These are phyloP conservation scores for Serendipita vermifera DNA, from an alignment of 768 basidiomycete genomes.

Conservation along the genomic window DNA sequence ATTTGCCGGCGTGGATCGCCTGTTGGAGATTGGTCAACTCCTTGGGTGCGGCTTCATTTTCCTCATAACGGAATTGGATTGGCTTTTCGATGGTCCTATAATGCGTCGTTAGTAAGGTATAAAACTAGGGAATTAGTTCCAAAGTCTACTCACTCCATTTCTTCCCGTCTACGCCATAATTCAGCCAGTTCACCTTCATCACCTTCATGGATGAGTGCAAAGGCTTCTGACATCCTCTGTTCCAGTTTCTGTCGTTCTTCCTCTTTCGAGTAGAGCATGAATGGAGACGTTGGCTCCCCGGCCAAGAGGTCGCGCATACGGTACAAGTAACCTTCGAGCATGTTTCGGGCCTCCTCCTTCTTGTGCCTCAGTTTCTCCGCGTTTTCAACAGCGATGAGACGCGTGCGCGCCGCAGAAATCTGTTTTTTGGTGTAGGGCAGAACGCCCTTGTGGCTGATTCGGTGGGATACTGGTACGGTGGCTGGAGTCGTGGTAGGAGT, in stretches of 20 bases:
- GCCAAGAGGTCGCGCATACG: slow-evolving; percentile 72
- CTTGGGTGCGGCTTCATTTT: slow-evolving; percentile 74
- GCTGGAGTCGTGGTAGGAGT: slow-evolving; percentile 27
- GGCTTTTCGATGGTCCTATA: slow-evolving; percentile 62
- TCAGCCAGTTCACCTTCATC: slow-evolving; percentile 76
- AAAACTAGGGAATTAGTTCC: not conserved
- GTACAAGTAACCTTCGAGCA: slow-evolving; percentile 89
- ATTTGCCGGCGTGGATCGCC: slow-evolving; percentile 32
- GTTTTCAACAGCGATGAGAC: slow-evolving; percentile 61
- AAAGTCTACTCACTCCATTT: slow-evolving; percentile 60
- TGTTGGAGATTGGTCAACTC: slow-evolving; percentile 80
- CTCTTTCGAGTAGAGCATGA: slow-evolving; percentile 71
- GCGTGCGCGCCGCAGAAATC: slow-evolving; percentile 57
- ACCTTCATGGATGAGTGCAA: slow-evolving; percentile 71
- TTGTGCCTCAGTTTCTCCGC: slow-evolving; percentile 64
- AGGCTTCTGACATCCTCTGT: slow-evolving; percentile 56
- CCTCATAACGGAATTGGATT: slow-evolving; percentile 75
- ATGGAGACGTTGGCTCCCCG: slow-evolving; percentile 51
- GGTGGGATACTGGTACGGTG: slow-evolving; percentile 55
- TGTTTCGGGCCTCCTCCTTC: slow-evolving; percentile 82
- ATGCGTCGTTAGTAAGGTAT: not conserved
- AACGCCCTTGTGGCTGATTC: slow-evolving; percentile 48
- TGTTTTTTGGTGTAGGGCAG: slow-evolving; percentile 65
- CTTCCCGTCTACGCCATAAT: slow-evolving; percentile 60
- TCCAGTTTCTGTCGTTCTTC: slow-evolving; percentile 55